Evolutionary conservation across 2,329 filamentous ascomycete species (phyloP), one percentile per base, ranked within the genome.

Genomic region (Conoideocrella luteorostrata): DNA sequence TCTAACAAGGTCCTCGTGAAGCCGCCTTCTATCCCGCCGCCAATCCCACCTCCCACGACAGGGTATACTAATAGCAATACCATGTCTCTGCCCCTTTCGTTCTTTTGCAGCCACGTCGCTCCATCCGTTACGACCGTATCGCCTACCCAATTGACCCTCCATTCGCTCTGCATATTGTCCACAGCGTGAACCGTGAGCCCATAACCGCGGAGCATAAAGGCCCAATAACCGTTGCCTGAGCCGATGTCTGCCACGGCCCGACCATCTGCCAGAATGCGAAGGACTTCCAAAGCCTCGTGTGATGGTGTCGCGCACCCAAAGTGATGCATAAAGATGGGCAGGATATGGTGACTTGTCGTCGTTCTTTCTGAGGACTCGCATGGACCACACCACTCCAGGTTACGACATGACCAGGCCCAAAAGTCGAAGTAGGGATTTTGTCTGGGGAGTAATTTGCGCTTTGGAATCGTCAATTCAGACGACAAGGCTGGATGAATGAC

Each of bases 241-340:
- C 83, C 85, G 30, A 88, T 64, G 52, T 88, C 84, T 9, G 83
- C 66, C 7, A 88, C 68, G 11, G 69, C 59, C 5, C 74, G 67
- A 3, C 69, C 70, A 2, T 70, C 71, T 5, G 76, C 71, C 3
- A 86, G 59, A 38, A 73, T 66, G 28, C 71, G 72, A 24, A 88
- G 70, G 18, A 84, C 66, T 48, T 74, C 67, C 11, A 89, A 65
- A 2, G 76, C 70, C 53, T 87, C 82, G 59, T 84, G 82, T 9
- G 75, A 78, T 0, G 85, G 85, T 17, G 80, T 80, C 2, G 77
- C 76, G 63, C 84, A 89, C 40, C 84, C 84, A 60, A 88, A 88
- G 62, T 89, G 84, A 64, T 88, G 84, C 72, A 88, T 88, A 44
- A 88, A 71, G 15, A 88, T 69, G 2, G 84, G 84, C 7, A 88